Conservation (phyloP, 2,329 filamentous ascomycete genomes). For the Graphium sp. region DNA sequence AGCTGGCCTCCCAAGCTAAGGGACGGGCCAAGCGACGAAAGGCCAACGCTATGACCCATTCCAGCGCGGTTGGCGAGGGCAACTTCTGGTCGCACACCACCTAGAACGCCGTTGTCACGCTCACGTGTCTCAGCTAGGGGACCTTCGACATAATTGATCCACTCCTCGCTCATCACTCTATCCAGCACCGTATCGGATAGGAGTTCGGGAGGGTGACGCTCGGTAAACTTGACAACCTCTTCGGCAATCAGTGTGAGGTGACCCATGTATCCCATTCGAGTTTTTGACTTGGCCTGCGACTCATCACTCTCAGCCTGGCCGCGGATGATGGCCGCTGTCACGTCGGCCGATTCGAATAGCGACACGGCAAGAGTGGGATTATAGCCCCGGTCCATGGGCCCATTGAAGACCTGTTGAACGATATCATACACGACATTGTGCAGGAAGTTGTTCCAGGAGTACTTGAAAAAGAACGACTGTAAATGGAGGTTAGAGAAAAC, state of each 20-base stretch:
- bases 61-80: constrained; percentile 61
- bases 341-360: constrained; percentile 76
- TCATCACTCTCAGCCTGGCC: constrained; percentile 79
- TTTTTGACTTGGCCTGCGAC: constrained; percentile 67
- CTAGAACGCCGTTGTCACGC: constrained; percentile 93
- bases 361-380: constrained; percentile 83
- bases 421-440: constrained; percentile 99
- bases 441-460: constrained; percentile 98
- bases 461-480: constrained; percentile 93
- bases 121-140: constrained; percentile 86
- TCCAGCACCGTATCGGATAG: constrained; percentile 73
- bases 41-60: constrained; percentile 29
- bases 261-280: constrained; percentile 95
- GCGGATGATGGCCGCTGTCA: constrained; percentile 82
- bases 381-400: constrained; percentile 89
- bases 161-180: constrained; percentile 74
- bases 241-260: constrained; percentile 94
- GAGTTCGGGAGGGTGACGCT: constrained; percentile 77
- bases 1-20: constrained; percentile 11
- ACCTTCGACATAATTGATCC: constrained; percentile 90
- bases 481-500: constrained; percentile 7
- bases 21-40: constrained; percentile 22
- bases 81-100: constrained; percentile 83
- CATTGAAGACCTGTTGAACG: constrained; percentile 97
- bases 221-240: constrained; percentile 96